Base-by-base conservation (phyloP, 2,329 filamentous ascomycete genomes). In the Paramyrothecium sp. region DNA sequence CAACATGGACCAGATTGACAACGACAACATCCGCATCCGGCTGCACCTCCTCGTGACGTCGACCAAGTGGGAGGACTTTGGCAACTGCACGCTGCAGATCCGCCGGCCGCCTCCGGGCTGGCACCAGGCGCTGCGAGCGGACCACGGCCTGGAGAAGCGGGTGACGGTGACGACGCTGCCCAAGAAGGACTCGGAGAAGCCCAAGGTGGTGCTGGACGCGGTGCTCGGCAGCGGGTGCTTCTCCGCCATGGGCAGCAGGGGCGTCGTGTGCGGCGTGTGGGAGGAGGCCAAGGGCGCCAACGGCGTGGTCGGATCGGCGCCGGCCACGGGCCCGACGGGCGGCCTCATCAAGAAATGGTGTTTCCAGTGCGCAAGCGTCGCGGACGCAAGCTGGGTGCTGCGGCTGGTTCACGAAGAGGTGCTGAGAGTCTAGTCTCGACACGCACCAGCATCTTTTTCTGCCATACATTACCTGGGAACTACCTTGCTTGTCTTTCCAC, bases 41-140 rank as follows among this genome's bases (percentile, higher is more conserved):
- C 83, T 98, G 13, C 97, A 98, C 71, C 81, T 91, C 52, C 87
- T 94, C 53, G 89, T 92, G 58, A 80, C 84, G 1, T 80, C 85
- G 13, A 86, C 86, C 53, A 94, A 94, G 70, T 99, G 95, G 95
- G 88, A 92, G 60, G 93, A 98, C 70, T 87, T 93, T 77, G 94
- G 95, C 62, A 88, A 91, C 64, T 96, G 92, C 59, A 82, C 87
- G 41, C 78, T 99, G 58, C 91, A 90, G 17, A 92, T 99, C 66
- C 87, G 92, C 70, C 85, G 87, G 19, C 90, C 91, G n/a, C 88
- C 81, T 54, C 83, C 75, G 38, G 84, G 84, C 7, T 83, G 82
- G 71, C 78, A 78, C 47, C 84, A 83, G 73, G 85, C 81, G 58
- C 78, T 85, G 55, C 77, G 80, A 46, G 83, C 83, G 61, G 79